These are phyloP conservation scores for Aspergillus affinis DNA, from an alignment of 495 filamentous ascomycete genomes.

Conservation along the genomic window DNA sequence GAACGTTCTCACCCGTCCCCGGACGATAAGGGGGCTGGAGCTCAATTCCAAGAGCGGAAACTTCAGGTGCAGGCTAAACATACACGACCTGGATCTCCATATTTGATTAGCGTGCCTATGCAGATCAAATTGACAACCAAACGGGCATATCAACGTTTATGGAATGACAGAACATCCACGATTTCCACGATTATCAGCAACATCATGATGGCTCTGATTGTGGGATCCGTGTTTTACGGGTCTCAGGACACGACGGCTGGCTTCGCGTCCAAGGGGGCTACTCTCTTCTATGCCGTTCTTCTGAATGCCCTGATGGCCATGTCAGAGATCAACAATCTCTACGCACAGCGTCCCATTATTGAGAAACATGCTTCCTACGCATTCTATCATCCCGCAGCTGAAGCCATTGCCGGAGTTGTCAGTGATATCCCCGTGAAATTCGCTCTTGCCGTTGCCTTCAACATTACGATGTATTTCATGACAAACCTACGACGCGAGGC, in stretches of 20 bases:
- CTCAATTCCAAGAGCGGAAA: constrained; percentile 29
- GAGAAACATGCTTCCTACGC: constrained; percentile 60
- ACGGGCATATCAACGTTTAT: constrained; percentile 53
- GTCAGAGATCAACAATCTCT: constrained; percentile 57
- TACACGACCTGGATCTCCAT: constrained; percentile 35
- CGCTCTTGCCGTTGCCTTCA: constrained; percentile 41
- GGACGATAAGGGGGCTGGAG: constrained; percentile 14
- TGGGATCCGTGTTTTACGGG: constrained; percentile 81
- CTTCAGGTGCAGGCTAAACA: constrained; percentile 31
- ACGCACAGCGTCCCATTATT: constrained; percentile 57
- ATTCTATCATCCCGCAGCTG: constrained; percentile 58
- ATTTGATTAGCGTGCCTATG: constrained; percentile 39
- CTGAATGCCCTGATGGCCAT: constrained; percentile 50
- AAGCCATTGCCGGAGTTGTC: constrained; percentile 54
- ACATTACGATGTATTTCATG: constrained; percentile 55
- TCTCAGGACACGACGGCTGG: constrained; percentile 55
- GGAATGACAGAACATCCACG: constrained; percentile 67
- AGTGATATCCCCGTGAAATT: constrained; percentile 56
- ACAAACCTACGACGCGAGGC: constrained; percentile 42
- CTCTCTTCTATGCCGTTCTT: constrained; percentile 85
- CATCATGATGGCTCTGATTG: constrained; percentile 71
- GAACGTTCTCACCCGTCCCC: constrained; percentile 28
- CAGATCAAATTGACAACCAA: constrained; percentile 44
- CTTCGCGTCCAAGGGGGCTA: constrained; percentile 71
- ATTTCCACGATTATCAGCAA: constrained; percentile 71